phyloP scores from a whole-genome alignment of 164 flowering plant species.

The Umbellularia californica region DNA sequence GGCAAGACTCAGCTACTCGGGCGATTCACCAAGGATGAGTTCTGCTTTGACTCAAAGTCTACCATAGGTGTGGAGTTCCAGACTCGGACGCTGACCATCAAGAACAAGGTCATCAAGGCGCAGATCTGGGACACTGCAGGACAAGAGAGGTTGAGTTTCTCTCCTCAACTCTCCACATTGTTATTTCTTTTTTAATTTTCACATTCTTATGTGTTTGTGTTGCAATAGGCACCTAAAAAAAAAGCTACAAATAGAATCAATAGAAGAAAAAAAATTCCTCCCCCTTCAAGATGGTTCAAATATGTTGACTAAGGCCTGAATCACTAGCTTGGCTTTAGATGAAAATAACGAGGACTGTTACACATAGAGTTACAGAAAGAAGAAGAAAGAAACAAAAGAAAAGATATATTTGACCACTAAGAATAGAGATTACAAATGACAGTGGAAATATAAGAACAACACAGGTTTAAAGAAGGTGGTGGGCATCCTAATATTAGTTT shows the following conservation, averaged over 20 bases:
- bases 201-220: neutral
- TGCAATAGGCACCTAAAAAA: too few species aligned
- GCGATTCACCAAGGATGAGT: constrained; percentile 57
- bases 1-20: constrained; percentile 68
- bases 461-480: too few species aligned
- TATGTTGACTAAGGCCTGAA: neutral
- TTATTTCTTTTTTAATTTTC: too few species aligned
- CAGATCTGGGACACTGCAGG: constrained; percentile 94
- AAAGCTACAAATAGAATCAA: too few species aligned
- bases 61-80: constrained; percentile 87
- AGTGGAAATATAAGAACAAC: too few species aligned
- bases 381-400: too few species aligned
- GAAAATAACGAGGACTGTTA: neutral
- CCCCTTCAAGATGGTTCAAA: neutral
- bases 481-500: too few species aligned
- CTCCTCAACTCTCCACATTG: neutral
- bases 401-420: too few species aligned
- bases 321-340: neutral
- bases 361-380: too few species aligned
- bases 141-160: constrained; percentile 51
- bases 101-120: constrained; percentile 63
- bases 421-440: too few species aligned
- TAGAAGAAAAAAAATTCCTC: too few species aligned
- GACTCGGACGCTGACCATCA: constrained; percentile 52
- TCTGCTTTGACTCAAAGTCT: constrained; percentile 69